A percentile compares a stretch with the other conserved stretches of the same genome.
phyloP scores from a whole-genome alignment of 2,329 filamentous ascomycete genomes.

The Trichoderma semiorbis region DNA sequence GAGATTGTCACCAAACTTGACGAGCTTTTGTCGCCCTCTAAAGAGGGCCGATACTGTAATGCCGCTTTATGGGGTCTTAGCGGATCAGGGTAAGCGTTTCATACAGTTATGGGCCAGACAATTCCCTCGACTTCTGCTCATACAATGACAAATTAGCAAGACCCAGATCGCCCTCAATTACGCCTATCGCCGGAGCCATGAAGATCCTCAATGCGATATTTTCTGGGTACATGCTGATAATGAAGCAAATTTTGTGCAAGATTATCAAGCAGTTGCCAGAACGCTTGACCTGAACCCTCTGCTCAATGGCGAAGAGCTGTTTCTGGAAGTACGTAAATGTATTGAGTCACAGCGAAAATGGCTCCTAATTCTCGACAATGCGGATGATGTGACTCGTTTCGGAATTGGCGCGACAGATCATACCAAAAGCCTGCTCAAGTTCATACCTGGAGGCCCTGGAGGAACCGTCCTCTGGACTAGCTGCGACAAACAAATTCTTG shows the following conservation, averaged over 20 bases:
- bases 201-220: not conserved
- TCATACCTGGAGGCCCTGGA: not conserved
- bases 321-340: too few relatives aligned
- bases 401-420: accelerated
- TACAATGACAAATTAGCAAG: not conserved
- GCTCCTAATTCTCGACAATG: not conserved
- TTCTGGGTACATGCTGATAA: not conserved
- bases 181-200: not conserved
- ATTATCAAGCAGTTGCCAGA: not conserved
- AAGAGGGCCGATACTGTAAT: not conserved
- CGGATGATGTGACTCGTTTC: not conserved
- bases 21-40: not conserved
- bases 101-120: too few relatives aligned
- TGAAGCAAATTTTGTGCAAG: not conserved
- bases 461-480: not conserved
- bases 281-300: not conserved
- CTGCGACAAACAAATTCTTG: not conserved
- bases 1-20: not conserved
- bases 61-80: not conserved
- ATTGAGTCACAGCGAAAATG: too few relatives aligned
- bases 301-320: not conserved
- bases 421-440: accelerated
- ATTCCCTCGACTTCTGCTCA: too few relatives aligned
- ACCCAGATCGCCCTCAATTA: not conserved
- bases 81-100: not conserved